These are phyloP conservation scores for Sodiomyces alkalinus DNA, from an alignment of 2,329 filamentous ascomycete genomes.

Conservation along the genomic window DNA sequence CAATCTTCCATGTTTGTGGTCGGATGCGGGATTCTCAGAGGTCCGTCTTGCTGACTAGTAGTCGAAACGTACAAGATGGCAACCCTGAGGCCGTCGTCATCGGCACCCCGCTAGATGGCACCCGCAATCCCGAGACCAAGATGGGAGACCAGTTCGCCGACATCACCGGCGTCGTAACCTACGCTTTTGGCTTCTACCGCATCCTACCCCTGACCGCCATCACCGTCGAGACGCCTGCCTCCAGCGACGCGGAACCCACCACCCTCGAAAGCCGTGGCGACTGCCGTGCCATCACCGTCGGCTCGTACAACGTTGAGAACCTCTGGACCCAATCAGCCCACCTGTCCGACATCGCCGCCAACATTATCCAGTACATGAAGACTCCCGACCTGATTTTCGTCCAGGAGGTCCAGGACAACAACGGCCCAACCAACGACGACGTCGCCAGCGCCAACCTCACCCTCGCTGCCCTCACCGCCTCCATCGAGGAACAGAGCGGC, in stretches of 20 bases:
- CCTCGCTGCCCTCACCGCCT: slow-evolving; percentile 35
- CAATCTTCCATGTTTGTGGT: not conserved
- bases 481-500: slow-evolving; percentile 32
- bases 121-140: slow-evolving; percentile 43
- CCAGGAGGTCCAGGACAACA: slow-evolving; percentile 57
- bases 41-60: not conserved
- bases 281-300: slow-evolving; percentile 48
- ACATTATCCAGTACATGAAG: slow-evolving; percentile 49
- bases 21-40: no score
- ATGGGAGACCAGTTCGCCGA: slow-evolving; percentile 50
- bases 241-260: slow-evolving; percentile 31
- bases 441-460: slow-evolving; percentile 41
- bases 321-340: slow-evolving; percentile 39
- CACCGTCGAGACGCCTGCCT: slow-evolving; percentile 28
- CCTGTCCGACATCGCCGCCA: slow-evolving; percentile 41
- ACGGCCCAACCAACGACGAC: slow-evolving; percentile 44
- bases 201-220: slow-evolving; percentile 49
- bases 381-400: slow-evolving; percentile 52
- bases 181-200: slow-evolving; percentile 54
- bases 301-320: slow-evolving; percentile 58
- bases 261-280: slow-evolving; percentile 36
- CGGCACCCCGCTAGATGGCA: slow-evolving; percentile 49
- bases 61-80: slow-evolving; percentile 28
- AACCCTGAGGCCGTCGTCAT: slow-evolving; percentile 58
- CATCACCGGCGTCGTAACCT: slow-evolving; percentile 52